Conservation (phyloP, 441 rosid species). For the Gossypium gossypioides region DNA sequence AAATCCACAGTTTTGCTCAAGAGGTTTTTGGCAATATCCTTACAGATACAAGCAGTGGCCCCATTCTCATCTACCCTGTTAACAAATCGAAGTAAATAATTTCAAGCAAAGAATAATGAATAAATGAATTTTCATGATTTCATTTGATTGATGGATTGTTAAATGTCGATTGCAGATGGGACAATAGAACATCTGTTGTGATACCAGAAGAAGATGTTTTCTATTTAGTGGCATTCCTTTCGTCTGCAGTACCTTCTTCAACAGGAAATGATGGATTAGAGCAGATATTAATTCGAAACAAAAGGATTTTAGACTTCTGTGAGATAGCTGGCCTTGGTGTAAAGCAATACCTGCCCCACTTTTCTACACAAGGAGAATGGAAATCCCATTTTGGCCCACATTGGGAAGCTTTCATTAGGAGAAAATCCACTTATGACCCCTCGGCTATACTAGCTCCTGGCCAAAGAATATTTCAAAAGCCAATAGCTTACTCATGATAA, state of each 20-base stretch:
- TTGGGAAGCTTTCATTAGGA: constrained; percentile 62
- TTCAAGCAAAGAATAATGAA: background rate
- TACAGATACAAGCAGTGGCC: constrained; percentile 83
- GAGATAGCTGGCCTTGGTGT: constrained; percentile 46
- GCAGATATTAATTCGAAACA: constrained; percentile 57
- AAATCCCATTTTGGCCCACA: constrained; percentile 62
- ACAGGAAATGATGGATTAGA: constrained; percentile 58
- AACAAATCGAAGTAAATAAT: constrained; percentile 69
- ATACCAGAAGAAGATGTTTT: constrained; percentile 81
- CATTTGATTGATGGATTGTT: constrained; percentile 9
- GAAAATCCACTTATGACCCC: constrained; percentile 77
- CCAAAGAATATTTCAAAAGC: constrained; percentile 71
- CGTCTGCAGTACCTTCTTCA: constrained; percentile 77
- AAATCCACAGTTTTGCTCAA: constrained; percentile 50
- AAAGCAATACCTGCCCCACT: constrained; percentile 89
- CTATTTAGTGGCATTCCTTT: constrained; percentile 84
- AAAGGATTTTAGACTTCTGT: constrained; percentile 55
- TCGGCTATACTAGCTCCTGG: constrained; percentile 87
- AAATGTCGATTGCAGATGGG: constrained; percentile 60
- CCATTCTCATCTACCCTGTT: constrained; percentile 82
- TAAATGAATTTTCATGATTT: background rate
- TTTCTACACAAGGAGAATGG: constrained; percentile 73
- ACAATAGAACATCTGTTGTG: constrained; percentile 75
- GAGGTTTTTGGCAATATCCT: constrained; percentile 72
- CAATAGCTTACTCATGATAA: constrained; percentile 36